phyloP scores from a whole-genome alignment of 805 yeast genomes.

The Wickerhamomyces pijperi region DNA sequence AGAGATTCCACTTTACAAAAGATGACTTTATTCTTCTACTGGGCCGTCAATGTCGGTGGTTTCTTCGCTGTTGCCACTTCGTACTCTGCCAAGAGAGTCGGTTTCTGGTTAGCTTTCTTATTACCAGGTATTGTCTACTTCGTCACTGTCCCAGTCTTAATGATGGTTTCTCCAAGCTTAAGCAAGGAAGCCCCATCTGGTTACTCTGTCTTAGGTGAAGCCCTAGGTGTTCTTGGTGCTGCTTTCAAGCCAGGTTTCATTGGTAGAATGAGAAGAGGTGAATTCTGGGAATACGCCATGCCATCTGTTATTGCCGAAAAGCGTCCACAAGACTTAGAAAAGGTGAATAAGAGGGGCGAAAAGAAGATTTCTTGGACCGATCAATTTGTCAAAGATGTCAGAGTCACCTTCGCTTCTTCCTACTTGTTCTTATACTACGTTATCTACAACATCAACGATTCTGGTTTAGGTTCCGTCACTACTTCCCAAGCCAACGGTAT shows the following conservation, averaged over 20 bases:
- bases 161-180: conserved; percentile 19
- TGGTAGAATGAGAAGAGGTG: conserved; percentile 26
- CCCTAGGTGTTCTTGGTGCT: conserved; percentile 29
- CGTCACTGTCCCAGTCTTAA: conserved; percentile 38
- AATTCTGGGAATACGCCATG: conserved; percentile 46
- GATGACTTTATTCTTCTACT: conserved; percentile 66
- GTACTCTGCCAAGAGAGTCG: conserved; percentile 52
- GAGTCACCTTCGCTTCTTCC: conserved; percentile 57
- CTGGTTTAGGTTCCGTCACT: conserved; percentile 39
- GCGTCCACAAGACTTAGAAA: conserved; percentile 14
- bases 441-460: conserved; percentile 63
- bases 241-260: conserved; percentile 32
- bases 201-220: conserved; percentile 31
- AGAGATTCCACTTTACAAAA: conserved; percentile 63
- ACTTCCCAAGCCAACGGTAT: conserved; percentile 53
- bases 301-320: conserved; percentile 42
- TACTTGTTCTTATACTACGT: conserved; percentile 64
- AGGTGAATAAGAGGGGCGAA: conserved; percentile 13
- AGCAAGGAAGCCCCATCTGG: conserved; percentile 19
- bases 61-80: conserved; percentile 70
- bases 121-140: conserved; percentile 54
- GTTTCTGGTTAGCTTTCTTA: conserved; percentile 66
- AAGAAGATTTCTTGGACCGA: conserved; percentile 43
- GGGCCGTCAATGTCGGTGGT: conserved; percentile 68
- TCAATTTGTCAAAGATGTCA: conserved; percentile 63